Conservation (phyloP, 176 grass and related monocot species). For the Alopecurus myosuroides region DNA sequence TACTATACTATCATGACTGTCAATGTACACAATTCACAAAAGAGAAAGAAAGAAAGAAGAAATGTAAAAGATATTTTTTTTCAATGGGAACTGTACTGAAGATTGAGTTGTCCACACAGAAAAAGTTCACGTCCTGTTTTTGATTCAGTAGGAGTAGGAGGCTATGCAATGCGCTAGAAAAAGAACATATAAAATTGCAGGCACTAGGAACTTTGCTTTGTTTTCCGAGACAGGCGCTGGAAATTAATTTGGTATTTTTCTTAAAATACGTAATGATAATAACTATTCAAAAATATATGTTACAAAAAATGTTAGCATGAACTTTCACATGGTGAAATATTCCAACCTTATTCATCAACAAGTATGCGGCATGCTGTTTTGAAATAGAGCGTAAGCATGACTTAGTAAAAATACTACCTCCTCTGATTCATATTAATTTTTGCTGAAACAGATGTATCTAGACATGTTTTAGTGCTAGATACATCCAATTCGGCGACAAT, state of each 20-base stretch:
- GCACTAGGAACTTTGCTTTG: background rate
- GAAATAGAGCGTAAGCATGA: background rate
- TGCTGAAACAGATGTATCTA: too few relatives aligned
- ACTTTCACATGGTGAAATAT: background rate
- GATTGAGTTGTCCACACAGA: background rate
- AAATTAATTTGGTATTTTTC: slow-evolving; percentile 14
- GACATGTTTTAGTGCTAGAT: too few relatives aligned
- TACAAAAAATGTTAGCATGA: background rate
- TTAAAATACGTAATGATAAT: background rate
- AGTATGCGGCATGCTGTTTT: slow-evolving; percentile 1
- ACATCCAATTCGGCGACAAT: too few relatives aligned
- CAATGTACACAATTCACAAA: background rate
- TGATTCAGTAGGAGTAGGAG: background rate
- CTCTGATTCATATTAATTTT: too few relatives aligned
- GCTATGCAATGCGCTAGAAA: background rate
- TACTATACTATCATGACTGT: background rate
- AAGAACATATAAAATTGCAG: background rate
- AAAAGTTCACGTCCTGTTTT: background rate
- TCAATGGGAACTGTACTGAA: slow-evolving; percentile 1
- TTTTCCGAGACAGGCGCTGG: background rate
- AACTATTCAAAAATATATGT: background rate
- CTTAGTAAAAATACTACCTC: background rate
- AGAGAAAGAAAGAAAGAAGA: background rate
- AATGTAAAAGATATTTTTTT: background rate
- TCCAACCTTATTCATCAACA: background rate